These are phyloP conservation scores for Diddensiella transvaalensis DNA, from an alignment of 805 yeast genomes.

Conservation along the genomic window DNA sequence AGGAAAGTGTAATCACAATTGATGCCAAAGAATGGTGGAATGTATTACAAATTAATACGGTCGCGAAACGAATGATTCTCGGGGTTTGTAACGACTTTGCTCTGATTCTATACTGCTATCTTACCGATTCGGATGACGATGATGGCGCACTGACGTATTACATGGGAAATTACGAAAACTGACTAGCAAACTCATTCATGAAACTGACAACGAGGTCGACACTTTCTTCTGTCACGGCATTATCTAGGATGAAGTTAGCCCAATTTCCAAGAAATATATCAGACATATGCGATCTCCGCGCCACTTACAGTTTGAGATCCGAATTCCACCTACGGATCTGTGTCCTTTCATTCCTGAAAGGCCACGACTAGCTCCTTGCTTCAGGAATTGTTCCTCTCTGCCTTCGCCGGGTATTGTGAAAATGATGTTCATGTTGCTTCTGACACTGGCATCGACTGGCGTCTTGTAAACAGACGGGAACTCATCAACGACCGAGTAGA, in stretches of 20 bases:
- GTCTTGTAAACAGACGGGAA: conserved; percentile 61
- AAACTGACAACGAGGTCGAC: conserved; percentile 55
- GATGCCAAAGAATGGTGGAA: conserved; percentile 26
- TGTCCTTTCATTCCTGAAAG: conserved; percentile 90
- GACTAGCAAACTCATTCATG: conserved; percentile 51
- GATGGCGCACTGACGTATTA: conserved; percentile 24
- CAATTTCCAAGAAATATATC: background rate
- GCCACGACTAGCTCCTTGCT: conserved; percentile 55
- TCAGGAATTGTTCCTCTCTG: conserved; percentile 64
- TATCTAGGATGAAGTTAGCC: conserved; percentile 37
- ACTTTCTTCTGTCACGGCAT: conserved; percentile 70
- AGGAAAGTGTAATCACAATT: conserved; percentile 14
- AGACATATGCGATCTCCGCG: too few species aligned
- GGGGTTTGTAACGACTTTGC: conserved; percentile 23
- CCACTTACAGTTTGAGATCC: conserved; percentile 68
- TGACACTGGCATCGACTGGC: conserved; percentile 58
- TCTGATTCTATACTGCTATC: conserved; percentile 23
- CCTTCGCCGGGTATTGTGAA: conserved; percentile 66
- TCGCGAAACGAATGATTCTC: conserved; percentile 20
- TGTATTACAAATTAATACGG: conserved; percentile 20
- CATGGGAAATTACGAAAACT: conserved; percentile 16
- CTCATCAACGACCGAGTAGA: conserved; percentile 65
- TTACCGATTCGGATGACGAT: conserved; percentile 21
- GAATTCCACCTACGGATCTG: conserved; percentile 94
- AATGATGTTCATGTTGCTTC: conserved; percentile 92